phyloP scores from a whole-genome alignment of 345 rosid species.

The Salix purpurea region DNA sequence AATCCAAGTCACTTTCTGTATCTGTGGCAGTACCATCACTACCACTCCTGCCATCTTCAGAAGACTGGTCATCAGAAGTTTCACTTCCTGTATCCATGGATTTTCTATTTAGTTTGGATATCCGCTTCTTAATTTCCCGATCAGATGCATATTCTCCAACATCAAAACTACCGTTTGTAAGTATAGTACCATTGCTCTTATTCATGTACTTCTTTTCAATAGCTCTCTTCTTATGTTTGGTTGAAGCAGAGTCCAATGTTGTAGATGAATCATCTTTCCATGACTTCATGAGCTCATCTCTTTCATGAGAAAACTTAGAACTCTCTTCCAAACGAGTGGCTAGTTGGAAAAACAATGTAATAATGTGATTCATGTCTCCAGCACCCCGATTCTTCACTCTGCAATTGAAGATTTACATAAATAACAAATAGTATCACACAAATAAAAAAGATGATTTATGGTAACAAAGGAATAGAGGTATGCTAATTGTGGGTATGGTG shows the following conservation, averaged over 20 bases:
- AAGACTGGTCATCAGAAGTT: slow-evolving; percentile 78
- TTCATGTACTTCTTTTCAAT: slow-evolving; percentile 61
- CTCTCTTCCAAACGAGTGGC: slow-evolving; percentile 86
- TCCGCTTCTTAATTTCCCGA: slow-evolving; percentile 78
- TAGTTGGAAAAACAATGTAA: slow-evolving; percentile 73
- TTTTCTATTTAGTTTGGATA: slow-evolving; percentile 74
- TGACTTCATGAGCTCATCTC: slow-evolving; percentile 70
- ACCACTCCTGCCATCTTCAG: slow-evolving; percentile 61
- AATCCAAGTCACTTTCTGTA: slow-evolving; percentile 83
- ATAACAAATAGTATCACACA: slow-evolving; percentile 9
- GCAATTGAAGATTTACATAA: slow-evolving; percentile 20
- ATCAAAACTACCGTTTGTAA: slow-evolving; percentile 49
- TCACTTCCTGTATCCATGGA: slow-evolving; percentile 86
- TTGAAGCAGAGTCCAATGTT: slow-evolving; percentile 42
- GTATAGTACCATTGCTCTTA: slow-evolving; percentile 56
- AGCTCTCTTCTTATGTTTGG: slow-evolving; percentile 61
- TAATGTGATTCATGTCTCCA: slow-evolving; percentile 70
- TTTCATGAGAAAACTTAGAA: slow-evolving; percentile 67
- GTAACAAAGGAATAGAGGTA: not conserved
- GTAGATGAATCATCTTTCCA: slow-evolving; percentile 73
- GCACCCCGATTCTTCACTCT: slow-evolving; percentile 78
- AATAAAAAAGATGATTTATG: not conserved
- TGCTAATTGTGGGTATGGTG: not conserved
- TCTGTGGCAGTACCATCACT: slow-evolving; percentile 71
- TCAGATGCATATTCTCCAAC: slow-evolving; percentile 83